Conservation (phyloP, 2,329 filamentous ascomycete species). For the Monosporascus sp. region DNA sequence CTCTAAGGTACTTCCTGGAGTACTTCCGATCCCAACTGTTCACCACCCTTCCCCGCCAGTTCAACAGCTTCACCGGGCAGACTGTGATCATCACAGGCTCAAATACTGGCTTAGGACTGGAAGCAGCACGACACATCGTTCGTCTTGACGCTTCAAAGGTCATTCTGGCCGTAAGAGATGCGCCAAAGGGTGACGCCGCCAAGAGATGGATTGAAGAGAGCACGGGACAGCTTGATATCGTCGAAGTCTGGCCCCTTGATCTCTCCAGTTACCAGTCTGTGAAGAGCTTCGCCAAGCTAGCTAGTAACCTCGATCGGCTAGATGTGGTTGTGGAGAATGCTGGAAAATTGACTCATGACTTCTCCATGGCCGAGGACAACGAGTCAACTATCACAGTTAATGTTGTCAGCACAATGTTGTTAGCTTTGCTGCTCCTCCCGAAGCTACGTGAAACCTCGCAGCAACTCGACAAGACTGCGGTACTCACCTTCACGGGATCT, state of each 20-base stretch:
- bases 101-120: slow-evolving; percentile 35
- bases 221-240: slow-evolving; percentile 6
- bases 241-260: slow-evolving; percentile 41
- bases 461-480: background rate
- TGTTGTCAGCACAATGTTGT: slow-evolving; percentile 23
- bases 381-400: slow-evolving; percentile 42
- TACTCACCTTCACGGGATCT: slow-evolving; percentile 12
- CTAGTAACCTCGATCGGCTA: slow-evolving; percentile 30
- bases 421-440: slow-evolving; percentile 26
- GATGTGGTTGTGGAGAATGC: slow-evolving; percentile 41
- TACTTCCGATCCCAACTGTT: too few relatives aligned
- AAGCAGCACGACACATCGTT: slow-evolving; percentile 30
- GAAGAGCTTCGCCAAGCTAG: slow-evolving; percentile 31
- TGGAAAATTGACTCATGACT: slow-evolving; percentile 34
- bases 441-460: slow-evolving; percentile 16
- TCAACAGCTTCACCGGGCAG: slow-evolving; percentile 12
- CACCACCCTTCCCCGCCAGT: too few relatives aligned
- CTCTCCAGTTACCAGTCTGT: slow-evolving; percentile 35
- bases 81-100: slow-evolving; percentile 35
- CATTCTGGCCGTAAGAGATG: slow-evolving; percentile 32
- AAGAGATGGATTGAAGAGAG: slow-evolving; percentile 25
- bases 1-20: too few relatives aligned
- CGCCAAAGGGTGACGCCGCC: slow-evolving; percentile 37
- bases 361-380: slow-evolving; percentile 34
- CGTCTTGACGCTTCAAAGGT: slow-evolving; percentile 26